Percentiles rank a stretch among this genome's conserved stretches.
phyloP scores from a whole-genome alignment of 768 basidiomycete species.

The Rhodosporidiobolus odoratus region DNA sequence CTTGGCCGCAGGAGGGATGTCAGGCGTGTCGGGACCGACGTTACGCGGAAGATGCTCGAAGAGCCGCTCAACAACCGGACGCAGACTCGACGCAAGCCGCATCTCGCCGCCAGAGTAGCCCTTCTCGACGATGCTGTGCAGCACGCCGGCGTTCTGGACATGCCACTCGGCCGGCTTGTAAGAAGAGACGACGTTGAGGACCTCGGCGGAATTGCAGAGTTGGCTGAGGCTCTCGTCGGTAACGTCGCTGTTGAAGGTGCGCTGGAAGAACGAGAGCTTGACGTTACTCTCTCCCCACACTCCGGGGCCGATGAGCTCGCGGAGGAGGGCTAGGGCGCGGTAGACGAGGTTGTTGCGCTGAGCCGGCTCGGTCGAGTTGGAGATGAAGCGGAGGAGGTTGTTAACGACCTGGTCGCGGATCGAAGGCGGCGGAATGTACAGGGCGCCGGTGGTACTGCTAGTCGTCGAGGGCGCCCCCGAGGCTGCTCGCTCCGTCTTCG shows the following conservation, averaged over 20 bases:
- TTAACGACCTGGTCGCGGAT: constrained; percentile 88
- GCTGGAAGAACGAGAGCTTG: constrained; percentile 81
- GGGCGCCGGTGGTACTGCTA: constrained; percentile 36
- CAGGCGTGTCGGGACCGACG: constrained; percentile 17
- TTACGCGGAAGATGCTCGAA: constrained; percentile 38
- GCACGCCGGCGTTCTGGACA: constrained; percentile 59
- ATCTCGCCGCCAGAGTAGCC: constrained; percentile 64
- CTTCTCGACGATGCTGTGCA: constrained; percentile 81
- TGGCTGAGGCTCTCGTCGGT: constrained; percentile 61
- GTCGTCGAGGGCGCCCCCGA: constrained; percentile 44
- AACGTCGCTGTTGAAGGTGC: constrained; percentile 69
- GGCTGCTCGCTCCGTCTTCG: constrained; percentile 46
- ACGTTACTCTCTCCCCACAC: constrained; percentile 90
- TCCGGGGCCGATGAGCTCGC: constrained; percentile 69
- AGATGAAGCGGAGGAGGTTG: constrained; percentile 86
- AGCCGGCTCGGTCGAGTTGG: constrained; percentile 52
- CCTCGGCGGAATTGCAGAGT: constrained; percentile 76
- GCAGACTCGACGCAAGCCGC: constrained; percentile 64
- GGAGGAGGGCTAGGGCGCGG: constrained; percentile 54
- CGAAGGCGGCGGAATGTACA: constrained; percentile 53
- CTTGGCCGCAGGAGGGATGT: constrained; percentile 24
- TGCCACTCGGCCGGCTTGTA: constrained; percentile 84
- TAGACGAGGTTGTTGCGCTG: constrained; percentile 46
- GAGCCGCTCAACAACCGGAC: constrained; percentile 41
- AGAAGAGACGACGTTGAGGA: constrained; percentile 74